Evolutionary conservation across 2,329 filamentous ascomycete species (phyloP).

Genomic region (Sporothrix dimorphospora): DNA sequence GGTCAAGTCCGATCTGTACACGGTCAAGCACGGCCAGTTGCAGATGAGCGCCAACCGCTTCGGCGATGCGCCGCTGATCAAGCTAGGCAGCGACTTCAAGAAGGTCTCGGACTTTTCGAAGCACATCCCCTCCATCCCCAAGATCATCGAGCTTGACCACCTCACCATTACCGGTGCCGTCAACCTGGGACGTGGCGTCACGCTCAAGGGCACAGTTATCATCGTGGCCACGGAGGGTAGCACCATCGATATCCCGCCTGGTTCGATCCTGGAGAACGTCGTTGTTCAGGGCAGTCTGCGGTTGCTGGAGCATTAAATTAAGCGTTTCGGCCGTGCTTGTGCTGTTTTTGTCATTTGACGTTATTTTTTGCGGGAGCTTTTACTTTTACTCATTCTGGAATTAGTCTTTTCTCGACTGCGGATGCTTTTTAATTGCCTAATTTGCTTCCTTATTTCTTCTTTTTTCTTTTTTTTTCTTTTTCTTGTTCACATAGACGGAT

Average conservation of each 20-base stretch:
- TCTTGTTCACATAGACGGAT: slow-evolving; percentile 9
- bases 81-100: slow-evolving; percentile 99
- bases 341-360: background rate
- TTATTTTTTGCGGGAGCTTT: slow-evolving; percentile 1
- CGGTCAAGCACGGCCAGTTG: slow-evolving; percentile 96
- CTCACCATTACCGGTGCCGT: slow-evolving; percentile 97
- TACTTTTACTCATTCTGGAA: background rate
- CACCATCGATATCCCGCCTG: slow-evolving; percentile 96
- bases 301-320: slow-evolving; percentile 64
- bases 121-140: slow-evolving; percentile 83
- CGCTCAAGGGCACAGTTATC: slow-evolving; percentile 97
- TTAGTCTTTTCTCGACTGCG: slow-evolving; percentile 5
- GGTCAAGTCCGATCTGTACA: slow-evolving; percentile 99
- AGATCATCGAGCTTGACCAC: slow-evolving; percentile 90
- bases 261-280: slow-evolving; percentile 97
- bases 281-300: slow-evolving; percentile 96
- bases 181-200: slow-evolving; percentile 93
- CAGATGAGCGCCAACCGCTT: slow-evolving; percentile 96
- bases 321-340: background rate
- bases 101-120: slow-evolving; percentile 98
- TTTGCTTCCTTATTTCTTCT: background rate
- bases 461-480: background rate
- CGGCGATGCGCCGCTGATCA: slow-evolving; percentile 95
- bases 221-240: slow-evolving; percentile 97
- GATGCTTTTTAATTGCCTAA: background rate